These are phyloP conservation scores for Kregervanrija delftensis DNA, from an alignment of 805 yeast species.

Conservation along the genomic window DNA sequence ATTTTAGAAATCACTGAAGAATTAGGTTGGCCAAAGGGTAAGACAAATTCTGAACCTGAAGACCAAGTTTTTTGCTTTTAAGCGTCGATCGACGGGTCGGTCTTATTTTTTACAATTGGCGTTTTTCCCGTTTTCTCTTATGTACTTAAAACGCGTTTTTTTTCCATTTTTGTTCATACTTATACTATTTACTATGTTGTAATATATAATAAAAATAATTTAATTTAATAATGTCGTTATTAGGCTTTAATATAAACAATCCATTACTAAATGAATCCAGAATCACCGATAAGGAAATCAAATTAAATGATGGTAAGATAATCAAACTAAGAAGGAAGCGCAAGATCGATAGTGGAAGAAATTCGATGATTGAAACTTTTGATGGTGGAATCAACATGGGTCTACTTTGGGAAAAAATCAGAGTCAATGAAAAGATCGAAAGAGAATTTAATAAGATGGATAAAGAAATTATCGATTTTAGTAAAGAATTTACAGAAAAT, in stretches of 20 bases:
- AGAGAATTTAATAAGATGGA: slow-evolving; percentile 6
- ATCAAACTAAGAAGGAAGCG: slow-evolving; percentile 16
- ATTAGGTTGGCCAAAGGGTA: slow-evolving; percentile 51
- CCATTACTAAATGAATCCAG: background rate
- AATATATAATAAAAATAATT: background rate
- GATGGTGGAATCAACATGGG: slow-evolving; percentile 16
- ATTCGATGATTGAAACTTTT: slow-evolving; percentile 5
- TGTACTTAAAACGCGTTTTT: too few species aligned
- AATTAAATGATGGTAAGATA: slow-evolving; percentile 19
- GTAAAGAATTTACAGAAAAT: slow-evolving; percentile 1
- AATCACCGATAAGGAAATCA: slow-evolving; percentile 9
- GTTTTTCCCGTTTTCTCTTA: background rate
- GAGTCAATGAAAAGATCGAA: slow-evolving; percentile 16
- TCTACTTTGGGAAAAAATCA: slow-evolving; percentile 16
- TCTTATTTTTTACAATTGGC: background rate
- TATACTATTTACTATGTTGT: background rate
- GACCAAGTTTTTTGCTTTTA: slow-evolving; percentile 33
- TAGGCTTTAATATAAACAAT: background rate
- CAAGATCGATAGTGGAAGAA: background rate
- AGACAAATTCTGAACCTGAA: slow-evolving; percentile 23
- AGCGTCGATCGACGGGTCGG: background rate
- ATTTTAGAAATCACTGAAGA: slow-evolving; percentile 45
- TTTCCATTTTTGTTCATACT: background rate
- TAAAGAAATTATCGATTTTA: slow-evolving; percentile 1
- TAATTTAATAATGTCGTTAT: background rate